A percentile compares a stretch with the other conserved stretches of the same genome.
Evolutionary conservation across 2,329 filamentous ascomycete genomes (phyloP).

Genomic region (Epichloe gansuensis): DNA sequence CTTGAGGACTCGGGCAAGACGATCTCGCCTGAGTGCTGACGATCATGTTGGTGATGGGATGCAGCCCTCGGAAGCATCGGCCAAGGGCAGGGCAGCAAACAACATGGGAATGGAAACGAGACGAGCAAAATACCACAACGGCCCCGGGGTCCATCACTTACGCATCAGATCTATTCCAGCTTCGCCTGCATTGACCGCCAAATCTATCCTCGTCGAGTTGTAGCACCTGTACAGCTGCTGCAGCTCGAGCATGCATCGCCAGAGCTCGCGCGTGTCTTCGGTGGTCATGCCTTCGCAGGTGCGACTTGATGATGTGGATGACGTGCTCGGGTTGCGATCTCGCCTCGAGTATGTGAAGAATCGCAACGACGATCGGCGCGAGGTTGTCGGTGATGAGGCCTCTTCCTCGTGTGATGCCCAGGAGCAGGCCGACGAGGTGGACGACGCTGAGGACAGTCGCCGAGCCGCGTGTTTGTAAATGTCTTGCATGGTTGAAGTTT

Average conservation of each 20-base stretch:
- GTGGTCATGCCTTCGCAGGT: conserved; percentile 21
- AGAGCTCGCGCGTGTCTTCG: conserved; percentile 30
- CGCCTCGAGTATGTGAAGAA: conserved; percentile 3
- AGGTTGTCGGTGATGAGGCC: conserved; percentile 9
- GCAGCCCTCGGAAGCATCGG: too few relatives aligned
- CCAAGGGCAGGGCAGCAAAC: not conserved
- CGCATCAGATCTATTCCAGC: conserved; percentile 30
- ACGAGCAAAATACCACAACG: not conserved
- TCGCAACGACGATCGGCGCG: conserved; percentile 13
- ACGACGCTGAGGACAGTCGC: conserved; percentile 2
- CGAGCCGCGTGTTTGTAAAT: not conserved
- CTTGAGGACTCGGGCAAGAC: too few relatives aligned
- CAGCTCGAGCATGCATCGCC: conserved; percentile 36
- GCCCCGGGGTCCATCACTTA: conserved; percentile 18
- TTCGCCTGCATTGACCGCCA: conserved; percentile 31
- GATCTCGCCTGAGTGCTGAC: not conserved
- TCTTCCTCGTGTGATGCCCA: not conserved
- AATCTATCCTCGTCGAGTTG: conserved; percentile 35
- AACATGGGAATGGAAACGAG: not conserved
- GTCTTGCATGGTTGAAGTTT: not conserved
- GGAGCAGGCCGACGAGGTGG: conserved; percentile 1
- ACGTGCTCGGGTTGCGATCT: conserved; percentile 7
- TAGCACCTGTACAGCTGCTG: conserved; percentile 36
- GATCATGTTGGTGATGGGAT: not conserved
- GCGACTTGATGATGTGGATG: conserved; percentile 14